These are phyloP conservation scores for Aschersonia sp. DNA, from an alignment of 2,329 filamentous ascomycete species.

Conservation along the genomic window DNA sequence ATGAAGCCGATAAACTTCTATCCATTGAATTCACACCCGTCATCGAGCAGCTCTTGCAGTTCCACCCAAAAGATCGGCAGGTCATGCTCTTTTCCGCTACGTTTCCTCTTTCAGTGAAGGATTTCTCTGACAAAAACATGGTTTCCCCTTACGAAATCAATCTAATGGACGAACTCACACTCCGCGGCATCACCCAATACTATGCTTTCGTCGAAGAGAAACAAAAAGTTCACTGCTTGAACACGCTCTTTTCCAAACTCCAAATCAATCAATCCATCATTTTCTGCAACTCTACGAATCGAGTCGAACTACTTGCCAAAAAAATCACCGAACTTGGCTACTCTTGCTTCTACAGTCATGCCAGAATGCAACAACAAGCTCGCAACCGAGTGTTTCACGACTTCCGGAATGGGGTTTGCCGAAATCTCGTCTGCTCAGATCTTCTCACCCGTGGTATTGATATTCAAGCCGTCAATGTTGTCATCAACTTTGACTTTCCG, in stretches of 20 bases:
- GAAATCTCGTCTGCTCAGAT: conserved; percentile 96
- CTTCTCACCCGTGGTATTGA: conserved; percentile 96
- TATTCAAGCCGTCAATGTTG: conserved; percentile 97
- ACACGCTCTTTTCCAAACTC: conserved; percentile 96
- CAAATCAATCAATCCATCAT: conserved; percentile 99
- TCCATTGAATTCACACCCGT: conserved; percentile 95
- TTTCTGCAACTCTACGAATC: conserved; percentile 98
- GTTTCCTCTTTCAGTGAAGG: conserved; percentile 92
- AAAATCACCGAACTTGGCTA: conserved; percentile 99
- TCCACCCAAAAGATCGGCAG: conserved; percentile 93
- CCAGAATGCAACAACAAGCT: conserved; percentile 92
- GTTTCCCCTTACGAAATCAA: conserved; percentile 94
- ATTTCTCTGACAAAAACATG: conserved; percentile 99
- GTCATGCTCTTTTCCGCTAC: conserved; percentile 99
- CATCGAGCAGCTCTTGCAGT: conserved; percentile 88
- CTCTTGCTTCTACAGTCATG: conserved; percentile 98
- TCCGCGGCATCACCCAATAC: conserved; percentile 97
- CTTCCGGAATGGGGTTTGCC: conserved; percentile 94
- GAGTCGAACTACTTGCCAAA: conserved; percentile 92
- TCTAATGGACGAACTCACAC: conserved; percentile 96
- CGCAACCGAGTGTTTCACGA: conserved; percentile 99
- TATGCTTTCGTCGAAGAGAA: conserved; percentile 99
- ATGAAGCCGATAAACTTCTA: conserved; percentile 95
- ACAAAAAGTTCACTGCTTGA: conserved; percentile 97
- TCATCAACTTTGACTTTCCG: conserved; percentile 99